These are phyloP conservation scores for Barnettozyma vustinii DNA, from an alignment of 805 yeast species.

Conservation along the genomic window DNA sequence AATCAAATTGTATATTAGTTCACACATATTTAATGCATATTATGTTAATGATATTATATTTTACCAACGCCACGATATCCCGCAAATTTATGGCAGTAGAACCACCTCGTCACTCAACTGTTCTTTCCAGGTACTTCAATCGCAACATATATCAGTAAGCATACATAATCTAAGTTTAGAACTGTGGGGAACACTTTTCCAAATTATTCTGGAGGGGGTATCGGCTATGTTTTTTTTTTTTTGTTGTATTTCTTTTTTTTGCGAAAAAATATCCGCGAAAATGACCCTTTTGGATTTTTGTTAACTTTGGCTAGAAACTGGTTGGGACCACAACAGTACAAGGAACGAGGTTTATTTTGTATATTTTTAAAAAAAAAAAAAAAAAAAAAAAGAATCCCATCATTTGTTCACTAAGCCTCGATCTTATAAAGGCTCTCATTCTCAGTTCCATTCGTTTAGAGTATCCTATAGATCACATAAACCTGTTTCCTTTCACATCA, in stretches of 20 bases:
- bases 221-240: too few species aligned
- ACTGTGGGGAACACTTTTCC: too few species aligned
- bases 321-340: neutral
- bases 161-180: too few species aligned
- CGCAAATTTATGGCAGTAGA: too few species aligned
- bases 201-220: too few species aligned
- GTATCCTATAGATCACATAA: too few species aligned
- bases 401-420: neutral
- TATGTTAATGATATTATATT: neutral
- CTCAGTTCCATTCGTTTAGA: too few species aligned
- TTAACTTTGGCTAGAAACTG: neutral
- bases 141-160: too few species aligned
- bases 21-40: neutral
- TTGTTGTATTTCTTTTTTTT: too few species aligned
- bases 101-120: too few species aligned
- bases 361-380: neutral
- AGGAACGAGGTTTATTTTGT: neutral
- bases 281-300: neutral
- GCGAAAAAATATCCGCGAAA: neutral
- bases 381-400: neutral
- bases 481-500: conserved; percentile 10
- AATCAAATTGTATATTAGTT: neutral
- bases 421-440: neutral
- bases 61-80: too few species aligned
- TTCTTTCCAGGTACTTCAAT: too few species aligned